Percentiles rank a stretch among this genome's conserved stretches.
phyloP scores from a whole-genome alignment of 75 land plant species.

The Pinus tabuliformis region DNA sequence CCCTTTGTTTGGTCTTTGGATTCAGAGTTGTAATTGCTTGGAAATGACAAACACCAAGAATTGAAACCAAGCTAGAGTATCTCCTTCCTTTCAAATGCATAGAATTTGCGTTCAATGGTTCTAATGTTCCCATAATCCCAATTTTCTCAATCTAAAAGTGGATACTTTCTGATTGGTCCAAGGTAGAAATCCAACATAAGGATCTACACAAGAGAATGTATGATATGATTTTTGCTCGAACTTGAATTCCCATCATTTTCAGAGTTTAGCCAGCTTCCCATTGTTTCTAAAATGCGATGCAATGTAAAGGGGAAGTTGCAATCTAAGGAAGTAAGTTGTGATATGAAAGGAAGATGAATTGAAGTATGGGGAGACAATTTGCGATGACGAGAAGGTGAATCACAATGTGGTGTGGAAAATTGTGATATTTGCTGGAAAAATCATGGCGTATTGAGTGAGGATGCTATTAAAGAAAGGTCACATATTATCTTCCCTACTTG shows the following conservation, averaged over 20 bases:
- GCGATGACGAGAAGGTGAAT: too few relatives aligned
- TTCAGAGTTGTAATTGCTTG: constrained; percentile 38
- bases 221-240: neutral
- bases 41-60: neutral
- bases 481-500: too few relatives aligned
- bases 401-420: too few relatives aligned
- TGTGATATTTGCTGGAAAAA: too few relatives aligned
- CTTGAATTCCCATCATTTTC: neutral
- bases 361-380: too few relatives aligned
- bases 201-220: neutral
- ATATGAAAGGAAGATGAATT: too few relatives aligned
- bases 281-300: too few relatives aligned
- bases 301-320: too few relatives aligned
- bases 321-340: too few relatives aligned
- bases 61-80: neutral
- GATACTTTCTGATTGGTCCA: neutral
- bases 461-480: too few relatives aligned
- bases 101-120: neutral
- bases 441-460: too few relatives aligned
- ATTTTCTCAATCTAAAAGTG: constrained; percentile 1
- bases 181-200: neutral
- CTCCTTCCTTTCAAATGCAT: neutral
- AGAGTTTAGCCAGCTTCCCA: too few relatives aligned
- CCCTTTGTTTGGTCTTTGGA: constrained; percentile 64
- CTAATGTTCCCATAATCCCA: neutral